Base-by-base conservation (phyloP, 352 stramenopile genomes). In the Peronospora belbahrii region DNA sequence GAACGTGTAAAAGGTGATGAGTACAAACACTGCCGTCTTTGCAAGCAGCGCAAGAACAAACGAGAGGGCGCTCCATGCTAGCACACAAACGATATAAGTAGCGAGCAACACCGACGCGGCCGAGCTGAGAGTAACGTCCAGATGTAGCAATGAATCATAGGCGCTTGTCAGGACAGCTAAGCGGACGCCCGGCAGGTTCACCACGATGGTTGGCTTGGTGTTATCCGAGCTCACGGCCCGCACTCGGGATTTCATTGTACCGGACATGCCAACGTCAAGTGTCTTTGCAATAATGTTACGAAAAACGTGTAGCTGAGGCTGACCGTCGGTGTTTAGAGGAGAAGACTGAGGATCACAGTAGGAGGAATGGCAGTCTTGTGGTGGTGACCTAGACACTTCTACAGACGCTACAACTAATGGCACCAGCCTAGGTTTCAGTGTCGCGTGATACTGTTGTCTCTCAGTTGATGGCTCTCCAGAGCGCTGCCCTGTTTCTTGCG, bases 111-210 rank as follows among this genome's bases (percentile, higher is more conserved):
- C 36, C 27, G 60, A 65, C 6, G 52, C 48, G 17, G 52, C 50
- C 15, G 60, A 66, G 40, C 44, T 55, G 32, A 71, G 49, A 23
- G 58, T 43, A 5, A 61, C 32, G 8, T 59, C 55, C 13, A 59
- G 31, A 44, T 60, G 45, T 41, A 63, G 43, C 22, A 66, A 45
- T n/a, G 52, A 59, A 32, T 64, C 49, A 34, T 46, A 66, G n/a
- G 49, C 38, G 19, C 49, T 63, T 0, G 67, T 56, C 10, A 78
- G 47, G 25, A 77, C 49, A 10, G 65, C 52, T n/a, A 70, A 40
- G 28, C 61, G 70, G 35, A 85, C 66, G 44, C 73, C 76, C 14
- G 78, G 71, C 43, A 88, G 70, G 36, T 80, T 67, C 39, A 88
- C 59, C 44, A 85, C 70, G 39, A 88, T 59, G 34, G 62, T 74